Percentiles rank a stretch among this genome's conserved stretches.
Evolutionary conservation across 2,329 filamentous ascomycete genomes (phyloP).

Genomic region (Colletotrichum sp.): DNA sequence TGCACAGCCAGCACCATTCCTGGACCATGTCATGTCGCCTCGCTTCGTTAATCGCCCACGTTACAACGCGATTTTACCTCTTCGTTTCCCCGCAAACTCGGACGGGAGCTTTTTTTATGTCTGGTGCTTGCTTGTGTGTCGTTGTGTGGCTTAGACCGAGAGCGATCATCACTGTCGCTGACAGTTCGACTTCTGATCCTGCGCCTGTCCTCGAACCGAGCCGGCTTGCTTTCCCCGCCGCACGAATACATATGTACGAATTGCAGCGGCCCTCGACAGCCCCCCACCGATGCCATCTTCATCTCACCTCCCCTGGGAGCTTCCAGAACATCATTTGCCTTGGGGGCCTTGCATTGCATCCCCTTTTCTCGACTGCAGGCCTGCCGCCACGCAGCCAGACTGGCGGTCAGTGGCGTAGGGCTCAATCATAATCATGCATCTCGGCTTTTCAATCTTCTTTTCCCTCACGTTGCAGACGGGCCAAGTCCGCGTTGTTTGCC

Average conservation of each 20-base stretch:
- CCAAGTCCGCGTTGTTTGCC: background rate
- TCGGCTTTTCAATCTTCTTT: background rate
- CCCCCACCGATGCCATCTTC: background rate
- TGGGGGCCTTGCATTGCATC: background rate
- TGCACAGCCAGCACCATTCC: background rate
- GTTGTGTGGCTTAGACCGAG: background rate
- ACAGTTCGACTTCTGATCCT: background rate
- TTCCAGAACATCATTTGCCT: background rate
- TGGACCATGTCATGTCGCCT: slow-evolving; percentile 8
- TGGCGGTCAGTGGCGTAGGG: background rate
- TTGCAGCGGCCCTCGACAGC: background rate
- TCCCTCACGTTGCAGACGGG: background rate
- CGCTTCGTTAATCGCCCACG: slow-evolving; percentile 16
- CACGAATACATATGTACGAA: background rate
- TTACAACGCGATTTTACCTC: background rate
- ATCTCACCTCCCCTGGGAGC: background rate
- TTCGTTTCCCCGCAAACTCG: slow-evolving; percentile 6
- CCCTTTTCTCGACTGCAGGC: background rate
- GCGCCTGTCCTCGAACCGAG: background rate
- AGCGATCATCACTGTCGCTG: background rate
- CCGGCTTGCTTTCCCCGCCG: background rate
- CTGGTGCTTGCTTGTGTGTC: background rate
- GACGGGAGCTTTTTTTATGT: background rate
- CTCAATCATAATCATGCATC: background rate
- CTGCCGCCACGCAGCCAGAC: background rate